A percentile compares a stretch with the other conserved stretches of the same genome.
Evolutionary conservation across 1,284 basidiomycete species (phyloP).

Genomic region (Malassezia equina): DNA sequence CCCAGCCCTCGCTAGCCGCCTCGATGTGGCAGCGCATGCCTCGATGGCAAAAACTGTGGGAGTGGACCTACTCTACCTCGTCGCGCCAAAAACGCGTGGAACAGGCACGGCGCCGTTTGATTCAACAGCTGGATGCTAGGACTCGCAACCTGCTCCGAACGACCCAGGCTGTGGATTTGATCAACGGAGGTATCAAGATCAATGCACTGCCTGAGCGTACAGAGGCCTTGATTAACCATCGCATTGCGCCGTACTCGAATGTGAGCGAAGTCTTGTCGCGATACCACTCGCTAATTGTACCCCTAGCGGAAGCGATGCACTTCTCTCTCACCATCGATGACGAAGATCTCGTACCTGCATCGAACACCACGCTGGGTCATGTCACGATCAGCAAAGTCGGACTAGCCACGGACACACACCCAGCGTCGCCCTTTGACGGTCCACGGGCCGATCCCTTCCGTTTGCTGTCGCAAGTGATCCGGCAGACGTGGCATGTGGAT

Average conservation of each 20-base stretch:
- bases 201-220: conserved; percentile 58
- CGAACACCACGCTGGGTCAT: conserved; percentile 5
- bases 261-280: conserved; percentile 51
- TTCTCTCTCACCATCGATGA: conserved; percentile 56
- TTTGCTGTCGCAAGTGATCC: conserved; percentile 50
- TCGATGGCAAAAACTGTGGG: not conserved
- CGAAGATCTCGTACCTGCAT: conserved; percentile 14
- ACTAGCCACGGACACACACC: not conserved
- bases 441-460: conserved; percentile 44
- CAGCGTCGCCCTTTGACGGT: conserved; percentile 8
- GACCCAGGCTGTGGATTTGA: conserved; percentile 62
- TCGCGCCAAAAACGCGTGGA: conserved; percentile 6
- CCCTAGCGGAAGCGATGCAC: conserved; percentile 52
- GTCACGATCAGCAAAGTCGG: not conserved
- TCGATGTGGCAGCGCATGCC: not conserved
- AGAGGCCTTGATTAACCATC: conserved; percentile 56
- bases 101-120: not conserved
- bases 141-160: conserved; percentile 55
- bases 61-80: not conserved
- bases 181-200: conserved; percentile 60
- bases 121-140: not conserved
- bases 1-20: not conserved
- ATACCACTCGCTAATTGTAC: conserved; percentile 51
- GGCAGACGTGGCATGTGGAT: conserved; percentile 52
- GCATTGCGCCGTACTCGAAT: conserved; percentile 54